Evolutionary conservation across 1,284 basidiomycete genomes (phyloP), one percentile per base, ranked within the genome.

Genomic region (Ganoderma sinense): DNA sequence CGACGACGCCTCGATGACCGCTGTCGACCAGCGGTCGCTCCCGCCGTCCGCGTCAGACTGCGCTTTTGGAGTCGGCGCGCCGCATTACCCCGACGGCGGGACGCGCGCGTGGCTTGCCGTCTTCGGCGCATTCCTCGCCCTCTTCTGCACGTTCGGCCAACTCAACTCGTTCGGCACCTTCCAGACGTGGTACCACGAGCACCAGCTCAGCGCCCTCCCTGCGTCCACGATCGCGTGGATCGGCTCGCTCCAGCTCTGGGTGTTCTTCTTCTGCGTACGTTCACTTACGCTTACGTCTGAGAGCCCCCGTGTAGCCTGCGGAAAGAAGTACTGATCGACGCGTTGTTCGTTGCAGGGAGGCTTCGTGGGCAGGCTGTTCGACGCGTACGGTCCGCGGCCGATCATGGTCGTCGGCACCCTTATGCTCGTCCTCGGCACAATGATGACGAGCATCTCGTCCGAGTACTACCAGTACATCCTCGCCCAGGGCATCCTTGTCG

Each of bases 191-290:
- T 86, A 86, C 69, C 80, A 80, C 23, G 77, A 76, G 23, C 80
- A 84, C 68, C 81, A 86, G 65, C 79, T 86, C 18, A 74, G 64
- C 62, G 72, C 67, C 75, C 78, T 65, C 26, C 78, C 79, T 10
- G 72, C 78, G 4, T 86, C 84, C 16, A 81, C 76, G 18, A 86
- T 86, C 71, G 82, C 86, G 4, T 84, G 84, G 82, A 86, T 87
- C 68, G 85, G 86, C 11, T 83, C 86, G 13, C 65, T 86, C 48
- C 85, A 86, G 69, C 72, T 87, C 13, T 79, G 75, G 74, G 69
- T 79, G 2, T 86, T 83, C 77, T 80, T 81, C 70, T 78, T 78
- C 66, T 79, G 83, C 79, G 76, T 87, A 73, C 70, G 81, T 75
- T 6, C 11, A 36, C 36, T 6, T 36, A 36, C 36, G 36, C 11